These are phyloP conservation scores for Halenospora varia DNA, from an alignment of 495 filamentous ascomycete genomes.

Conservation along the genomic window DNA sequence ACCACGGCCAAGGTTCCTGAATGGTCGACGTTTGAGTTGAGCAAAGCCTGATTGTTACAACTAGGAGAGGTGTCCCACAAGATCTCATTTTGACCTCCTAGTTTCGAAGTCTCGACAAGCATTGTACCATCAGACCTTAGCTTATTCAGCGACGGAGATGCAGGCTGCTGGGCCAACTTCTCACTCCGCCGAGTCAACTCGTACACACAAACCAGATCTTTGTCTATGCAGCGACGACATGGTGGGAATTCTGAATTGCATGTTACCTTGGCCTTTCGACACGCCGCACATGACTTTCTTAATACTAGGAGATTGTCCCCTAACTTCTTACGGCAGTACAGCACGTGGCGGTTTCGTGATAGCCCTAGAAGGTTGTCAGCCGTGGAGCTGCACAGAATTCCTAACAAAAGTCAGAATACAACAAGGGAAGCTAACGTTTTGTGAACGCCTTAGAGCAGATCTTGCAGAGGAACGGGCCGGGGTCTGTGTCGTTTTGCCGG, in stretches of 20 bases:
- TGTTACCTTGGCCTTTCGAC: conserved; percentile 18
- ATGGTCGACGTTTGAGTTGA: conserved; percentile 5
- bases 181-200: conserved; percentile 13
- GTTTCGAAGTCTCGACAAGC: conserved; percentile 6
- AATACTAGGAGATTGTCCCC: conserved; percentile 9
- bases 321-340: conserved; percentile 16
- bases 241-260: conserved; percentile 14
- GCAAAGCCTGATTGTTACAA: conserved; percentile 4
- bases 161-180: conserved; percentile 6
- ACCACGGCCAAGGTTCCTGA: background rate
- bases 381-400: background rate
- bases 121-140: conserved; percentile 10
- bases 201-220: conserved; percentile 6
- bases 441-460: conserved; percentile 17
- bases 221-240: conserved; percentile 11
- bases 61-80: background rate
- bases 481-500: conserved; percentile 9
- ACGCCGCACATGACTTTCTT: conserved; percentile 17
- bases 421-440: conserved; percentile 10
- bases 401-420: background rate
- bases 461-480: conserved; percentile 15
- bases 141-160: conserved; percentile 1
- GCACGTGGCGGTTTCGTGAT: conserved; percentile 15
- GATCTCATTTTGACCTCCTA: conserved; percentile 2
- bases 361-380: conserved; percentile 8